These are phyloP conservation scores for Epichloe brachyelytri DNA, from an alignment of 2,329 filamentous ascomycete genomes.

Conservation along the genomic window DNA sequence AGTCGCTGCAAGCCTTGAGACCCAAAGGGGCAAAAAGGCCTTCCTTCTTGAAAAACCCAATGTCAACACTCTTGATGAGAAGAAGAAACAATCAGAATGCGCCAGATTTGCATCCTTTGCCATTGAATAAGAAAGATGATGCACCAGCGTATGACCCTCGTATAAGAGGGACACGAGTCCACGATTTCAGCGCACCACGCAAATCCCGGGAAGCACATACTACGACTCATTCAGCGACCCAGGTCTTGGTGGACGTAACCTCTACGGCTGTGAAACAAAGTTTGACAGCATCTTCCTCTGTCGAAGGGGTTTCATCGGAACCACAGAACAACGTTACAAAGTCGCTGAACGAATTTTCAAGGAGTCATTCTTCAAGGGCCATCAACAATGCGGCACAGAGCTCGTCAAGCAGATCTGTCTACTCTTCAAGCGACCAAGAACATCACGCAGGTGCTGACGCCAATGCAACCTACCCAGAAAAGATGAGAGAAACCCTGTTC, in stretches of 20 bases:
- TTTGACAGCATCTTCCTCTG: conserved; percentile 12
- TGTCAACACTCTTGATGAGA: conserved; percentile 45
- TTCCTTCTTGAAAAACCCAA: conserved; percentile 46
- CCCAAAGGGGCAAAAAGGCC: conserved; percentile 34
- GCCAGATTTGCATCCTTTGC: conserved; percentile 29
- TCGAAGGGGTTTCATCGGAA: not conserved
- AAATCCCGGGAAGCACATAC: conserved; percentile 9
- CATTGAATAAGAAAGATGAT: conserved; percentile 25
- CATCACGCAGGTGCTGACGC: not conserved
- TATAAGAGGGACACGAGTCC: conserved; percentile 50
- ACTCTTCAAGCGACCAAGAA: not conserved
- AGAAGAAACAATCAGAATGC: conserved; percentile 39
- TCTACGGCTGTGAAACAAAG: not conserved
- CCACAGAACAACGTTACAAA: not conserved
- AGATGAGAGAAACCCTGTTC: not conserved
- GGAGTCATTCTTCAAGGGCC: not conserved
- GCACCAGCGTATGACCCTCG: conserved; percentile 46
- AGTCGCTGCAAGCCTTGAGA: conserved; percentile 21
- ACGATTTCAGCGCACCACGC: conserved; percentile 52
- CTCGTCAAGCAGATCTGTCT: not conserved
- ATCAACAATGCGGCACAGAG: not conserved
- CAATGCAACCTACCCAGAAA: not conserved
- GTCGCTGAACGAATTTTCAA: not conserved
- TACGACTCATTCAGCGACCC: not conserved
- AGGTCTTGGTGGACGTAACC: not conserved